phyloP scores from a whole-genome alignment of 495 filamentous ascomycete species.

The Penicillium tannophilum region DNA sequence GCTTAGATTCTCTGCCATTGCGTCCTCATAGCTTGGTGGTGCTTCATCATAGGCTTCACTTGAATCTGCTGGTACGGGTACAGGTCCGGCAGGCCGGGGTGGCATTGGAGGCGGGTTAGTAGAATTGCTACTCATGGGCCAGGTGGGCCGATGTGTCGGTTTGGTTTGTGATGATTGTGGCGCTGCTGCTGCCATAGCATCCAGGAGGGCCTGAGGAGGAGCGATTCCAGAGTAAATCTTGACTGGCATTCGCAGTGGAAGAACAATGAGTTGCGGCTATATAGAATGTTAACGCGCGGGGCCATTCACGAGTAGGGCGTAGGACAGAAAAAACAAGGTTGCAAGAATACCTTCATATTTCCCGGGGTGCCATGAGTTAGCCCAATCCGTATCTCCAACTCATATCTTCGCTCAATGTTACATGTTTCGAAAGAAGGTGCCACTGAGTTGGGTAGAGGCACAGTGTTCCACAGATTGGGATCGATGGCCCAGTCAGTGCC shows the following conservation, averaged over 20 bases:
- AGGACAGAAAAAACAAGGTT: slow-evolving; percentile 3
- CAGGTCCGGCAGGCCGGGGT: slow-evolving; percentile 30
- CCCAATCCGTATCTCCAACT: slow-evolving; percentile 78
- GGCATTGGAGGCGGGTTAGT: slow-evolving; percentile 39
- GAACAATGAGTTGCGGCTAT: slow-evolving; percentile 68
- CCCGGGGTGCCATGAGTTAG: slow-evolving; percentile 59
- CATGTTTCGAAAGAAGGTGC: slow-evolving; percentile 86
- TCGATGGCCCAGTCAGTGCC: slow-evolving; percentile 70
- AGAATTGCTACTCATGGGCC: slow-evolving; percentile 22
- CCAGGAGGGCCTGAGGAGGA: slow-evolving; percentile 75
- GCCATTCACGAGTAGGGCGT: slow-evolving; percentile 6
- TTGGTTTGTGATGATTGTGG: slow-evolving; percentile 30
- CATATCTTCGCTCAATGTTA: slow-evolving; percentile 80
- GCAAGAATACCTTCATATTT: slow-evolving; percentile 53
- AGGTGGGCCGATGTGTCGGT: slow-evolving; percentile 25
- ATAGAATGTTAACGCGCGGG: slow-evolving; percentile 15
- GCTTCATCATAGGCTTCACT: slow-evolving; percentile 59
- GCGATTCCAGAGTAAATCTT: slow-evolving; percentile 87
- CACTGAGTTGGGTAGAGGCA: slow-evolving; percentile 77
- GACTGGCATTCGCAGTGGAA: slow-evolving; percentile 77
- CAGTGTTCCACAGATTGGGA: slow-evolving; percentile 64
- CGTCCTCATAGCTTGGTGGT: slow-evolving; percentile 85
- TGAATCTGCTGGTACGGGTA: slow-evolving; percentile 28
- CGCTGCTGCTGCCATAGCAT: slow-evolving; percentile 58
- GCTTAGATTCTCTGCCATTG: slow-evolving; percentile 76